These are phyloP conservation scores for Solanum chiquidenum DNA, from an alignment of 257 asterid species.

Conservation along the genomic window DNA sequence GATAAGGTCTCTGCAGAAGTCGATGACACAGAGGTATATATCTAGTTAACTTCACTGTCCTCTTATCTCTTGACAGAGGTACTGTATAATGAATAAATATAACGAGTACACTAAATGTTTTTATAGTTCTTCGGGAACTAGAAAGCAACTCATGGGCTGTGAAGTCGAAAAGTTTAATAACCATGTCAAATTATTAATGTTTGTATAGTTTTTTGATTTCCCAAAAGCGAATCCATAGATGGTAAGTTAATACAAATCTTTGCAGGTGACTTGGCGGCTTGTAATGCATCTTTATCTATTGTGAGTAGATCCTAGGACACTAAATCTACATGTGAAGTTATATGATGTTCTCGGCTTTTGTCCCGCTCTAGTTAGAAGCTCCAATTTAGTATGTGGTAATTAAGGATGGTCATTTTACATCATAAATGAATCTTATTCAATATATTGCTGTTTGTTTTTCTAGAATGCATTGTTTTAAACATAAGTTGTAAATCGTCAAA, in stretches of 20 bases:
- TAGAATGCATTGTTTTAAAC: not conserved
- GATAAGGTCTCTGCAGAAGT: conserved; percentile 3
- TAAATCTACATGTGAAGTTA: not conserved
- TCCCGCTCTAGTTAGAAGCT: not conserved
- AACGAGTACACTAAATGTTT: not conserved
- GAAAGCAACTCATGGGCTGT: not conserved
- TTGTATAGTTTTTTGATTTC: not conserved
- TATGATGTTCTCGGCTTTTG: not conserved
- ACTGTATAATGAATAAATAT: not conserved
- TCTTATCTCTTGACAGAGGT: not conserved
- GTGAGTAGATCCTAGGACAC: not conserved
- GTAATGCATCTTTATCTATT: not conserved
- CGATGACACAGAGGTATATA: conserved; percentile 3
- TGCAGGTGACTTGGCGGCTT: not conserved
- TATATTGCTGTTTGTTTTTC: not conserved
- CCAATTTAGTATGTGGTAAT: not conserved
- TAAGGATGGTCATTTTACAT: not conserved
- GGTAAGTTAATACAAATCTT: not conserved
- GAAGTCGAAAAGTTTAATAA: not conserved
- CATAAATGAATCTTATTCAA: not conserved
- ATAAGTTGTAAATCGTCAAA: not conserved
- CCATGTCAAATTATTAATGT: not conserved
- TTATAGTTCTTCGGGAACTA: not conserved
- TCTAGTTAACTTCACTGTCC: not conserved
- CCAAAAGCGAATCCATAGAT: not conserved